Conservation (phyloP, 148 eudicot species). For the Rhododendron simsii region DNA sequence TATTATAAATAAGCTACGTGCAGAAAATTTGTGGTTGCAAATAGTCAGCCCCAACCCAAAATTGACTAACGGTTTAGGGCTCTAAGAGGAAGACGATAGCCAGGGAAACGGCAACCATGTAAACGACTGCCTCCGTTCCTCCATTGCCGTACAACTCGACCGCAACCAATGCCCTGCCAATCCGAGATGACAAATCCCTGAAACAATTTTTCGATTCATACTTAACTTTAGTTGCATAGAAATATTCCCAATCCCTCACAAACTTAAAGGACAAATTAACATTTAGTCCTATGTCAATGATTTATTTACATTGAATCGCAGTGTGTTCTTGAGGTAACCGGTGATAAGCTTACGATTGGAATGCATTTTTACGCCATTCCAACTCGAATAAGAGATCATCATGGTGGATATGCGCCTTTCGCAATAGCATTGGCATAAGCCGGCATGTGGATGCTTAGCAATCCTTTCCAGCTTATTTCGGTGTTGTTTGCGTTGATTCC, state of each 20-base stretch:
- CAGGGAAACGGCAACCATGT: too few relatives aligned
- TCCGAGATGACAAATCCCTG: slow-evolving; percentile 94
- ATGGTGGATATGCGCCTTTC: slow-evolving; percentile 60
- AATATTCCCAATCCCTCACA: background rate
- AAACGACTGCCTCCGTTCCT: too few relatives aligned
- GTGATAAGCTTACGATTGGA: slow-evolving; percentile 19
- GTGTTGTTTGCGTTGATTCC: slow-evolving; percentile 73
- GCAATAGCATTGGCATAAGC: slow-evolving; percentile 50
- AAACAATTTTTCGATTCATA: background rate
- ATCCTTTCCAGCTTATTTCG: slow-evolving; percentile 26
- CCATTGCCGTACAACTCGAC: too few relatives aligned
- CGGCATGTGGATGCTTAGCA: slow-evolving; percentile 62
- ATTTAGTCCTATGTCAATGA: background rate
- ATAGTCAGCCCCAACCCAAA: too few relatives aligned
- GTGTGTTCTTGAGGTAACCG: slow-evolving; percentile 17
- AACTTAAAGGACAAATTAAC: background rate
- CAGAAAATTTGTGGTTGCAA: too few relatives aligned
- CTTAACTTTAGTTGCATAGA: background rate
- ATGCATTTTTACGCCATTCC: slow-evolving; percentile 11
- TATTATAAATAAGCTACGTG: too few relatives aligned
- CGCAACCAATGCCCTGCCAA: slow-evolving; percentile 59
- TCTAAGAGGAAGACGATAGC: too few relatives aligned
- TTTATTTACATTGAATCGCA: slow-evolving; percentile 16
- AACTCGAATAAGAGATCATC: slow-evolving; percentile 59
- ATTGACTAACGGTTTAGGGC: too few relatives aligned